Conservation (phyloP, 352 stramenopile species). For the Globisporangium splendens region DNA sequence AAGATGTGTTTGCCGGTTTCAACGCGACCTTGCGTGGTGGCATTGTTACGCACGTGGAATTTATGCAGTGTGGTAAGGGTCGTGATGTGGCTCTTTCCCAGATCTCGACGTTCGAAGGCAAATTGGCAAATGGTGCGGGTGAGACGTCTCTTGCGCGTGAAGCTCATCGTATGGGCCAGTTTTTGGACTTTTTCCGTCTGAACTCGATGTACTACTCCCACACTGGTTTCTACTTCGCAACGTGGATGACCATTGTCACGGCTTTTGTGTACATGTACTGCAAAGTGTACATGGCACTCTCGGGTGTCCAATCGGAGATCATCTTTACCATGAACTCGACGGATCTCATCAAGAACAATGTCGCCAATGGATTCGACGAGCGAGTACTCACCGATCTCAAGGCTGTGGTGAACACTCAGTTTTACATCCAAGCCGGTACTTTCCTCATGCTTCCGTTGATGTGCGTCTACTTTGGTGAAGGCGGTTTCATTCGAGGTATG, state of each 20-base stretch:
- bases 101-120: slow-evolving; percentile 82
- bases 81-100: slow-evolving; percentile 77
- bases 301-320: slow-evolving; percentile 64
- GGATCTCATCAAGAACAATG: slow-evolving; percentile 50
- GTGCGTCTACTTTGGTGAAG: slow-evolving; percentile 74
- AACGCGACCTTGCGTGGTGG: slow-evolving; percentile 65
- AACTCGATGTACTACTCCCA: slow-evolving; percentile 87
- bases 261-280: slow-evolving; percentile 83
- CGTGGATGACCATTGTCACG: slow-evolving; percentile 82
- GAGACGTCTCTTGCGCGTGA: slow-evolving; percentile 70
- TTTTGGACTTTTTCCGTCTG: slow-evolving; percentile 78
- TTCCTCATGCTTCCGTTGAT: slow-evolving; percentile 78
- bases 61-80: slow-evolving; percentile 81
- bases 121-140: slow-evolving; percentile 71
- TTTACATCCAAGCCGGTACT: slow-evolving; percentile 74
- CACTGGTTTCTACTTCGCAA: slow-evolving; percentile 79
- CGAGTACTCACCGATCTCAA: slow-evolving; percentile 63
- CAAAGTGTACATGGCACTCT: slow-evolving; percentile 72
- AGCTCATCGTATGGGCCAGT: slow-evolving; percentile 75
- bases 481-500: slow-evolving; percentile 56
- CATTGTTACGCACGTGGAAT: slow-evolving; percentile 69
- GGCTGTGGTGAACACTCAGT: slow-evolving; percentile 72
- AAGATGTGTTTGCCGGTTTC: slow-evolving; percentile 82
- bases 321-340: slow-evolving; percentile 67
- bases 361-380: slow-evolving; percentile 49